A percentile compares a stretch with the other conserved stretches of the same genome.
Evolutionary conservation across 73 alveolate species (phyloP).

Genomic region (Stentor roeselii): DNA sequence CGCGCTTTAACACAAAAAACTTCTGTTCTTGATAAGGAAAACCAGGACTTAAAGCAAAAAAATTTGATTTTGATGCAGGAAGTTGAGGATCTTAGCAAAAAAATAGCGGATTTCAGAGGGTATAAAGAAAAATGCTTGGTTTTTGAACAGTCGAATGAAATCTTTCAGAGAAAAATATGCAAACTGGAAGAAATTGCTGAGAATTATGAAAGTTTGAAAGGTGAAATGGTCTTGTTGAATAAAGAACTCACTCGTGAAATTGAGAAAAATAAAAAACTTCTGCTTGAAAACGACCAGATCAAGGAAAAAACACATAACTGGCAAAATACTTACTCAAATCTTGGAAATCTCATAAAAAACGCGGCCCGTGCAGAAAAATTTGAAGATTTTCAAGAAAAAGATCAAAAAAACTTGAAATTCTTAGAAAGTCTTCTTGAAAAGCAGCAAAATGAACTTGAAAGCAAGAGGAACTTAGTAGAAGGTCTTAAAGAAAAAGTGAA

Average conservation of each 20-base stretch:
- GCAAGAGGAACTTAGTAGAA: not conserved
- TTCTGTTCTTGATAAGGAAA: not conserved
- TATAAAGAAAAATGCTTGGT: not conserved
- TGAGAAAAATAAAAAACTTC: not conserved
- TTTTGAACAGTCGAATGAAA: not conserved
- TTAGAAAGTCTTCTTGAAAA: not conserved
- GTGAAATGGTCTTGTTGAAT: not conserved
- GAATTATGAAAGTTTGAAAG: not conserved
- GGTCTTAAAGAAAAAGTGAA: not conserved
- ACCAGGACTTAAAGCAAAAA: not conserved
- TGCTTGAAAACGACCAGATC: not conserved
- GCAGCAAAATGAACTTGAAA: not conserved
- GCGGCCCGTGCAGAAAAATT: not conserved
- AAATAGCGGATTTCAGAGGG: not conserved
- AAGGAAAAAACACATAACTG: not conserved
- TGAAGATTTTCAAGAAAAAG: not conserved
- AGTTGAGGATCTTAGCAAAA: not conserved
- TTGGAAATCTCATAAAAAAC: too few species aligned
- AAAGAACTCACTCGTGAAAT: not conserved
- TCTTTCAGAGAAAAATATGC: not conserved
- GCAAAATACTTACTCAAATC: not conserved
- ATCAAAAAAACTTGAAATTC: too few species aligned
- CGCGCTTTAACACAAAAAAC: constrained; percentile 18
- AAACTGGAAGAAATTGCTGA: not conserved
- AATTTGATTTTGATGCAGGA: not conserved